Conservation (phyloP, 129 eudicot genomes). For the Helianthus annuus region HanXRQr2.0-SUNRISE NC_035443.2:9819913-9820412, state of each 20-base stretch:
- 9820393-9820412: neutral
- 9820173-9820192: neutral
- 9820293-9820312: neutral
- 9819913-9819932: too few relatives aligned
- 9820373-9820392: neutral
- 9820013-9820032: too few relatives aligned
- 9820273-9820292: conserved; percentile 6
- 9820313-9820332: neutral
- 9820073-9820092: too few relatives aligned
- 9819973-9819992: too few relatives aligned
- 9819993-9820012: too few relatives aligned
- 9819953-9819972: too few relatives aligned
- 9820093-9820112: too few relatives aligned
- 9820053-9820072: too few relatives aligned
- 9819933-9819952: too few relatives aligned
- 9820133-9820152: neutral
- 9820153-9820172: neutral
- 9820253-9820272: conserved; percentile 1
- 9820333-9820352: neutral
- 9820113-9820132: too few relatives aligned
- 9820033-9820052: too few relatives aligned
- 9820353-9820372: neutral
- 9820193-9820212: neutral
- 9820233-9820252: conserved; percentile 19
- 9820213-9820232: neutral